phyloP scores from a whole-genome alignment of 805 yeast species.

The Candida anglica region DNA sequence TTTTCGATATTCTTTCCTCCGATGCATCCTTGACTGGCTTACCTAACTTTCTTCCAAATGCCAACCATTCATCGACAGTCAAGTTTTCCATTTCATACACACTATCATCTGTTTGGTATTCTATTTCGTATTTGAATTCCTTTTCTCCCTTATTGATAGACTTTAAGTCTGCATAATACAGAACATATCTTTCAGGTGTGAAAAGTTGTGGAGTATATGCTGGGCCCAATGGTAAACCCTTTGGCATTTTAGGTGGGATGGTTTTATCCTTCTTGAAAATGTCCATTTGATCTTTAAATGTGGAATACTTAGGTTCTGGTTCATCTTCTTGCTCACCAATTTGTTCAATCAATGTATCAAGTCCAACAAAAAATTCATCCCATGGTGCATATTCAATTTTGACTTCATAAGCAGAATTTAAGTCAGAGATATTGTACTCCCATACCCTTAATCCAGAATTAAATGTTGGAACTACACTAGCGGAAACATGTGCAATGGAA shows the following conservation, averaged over 20 bases:
- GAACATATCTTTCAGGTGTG: constrained; percentile 69
- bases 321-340: constrained; percentile 24
- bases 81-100: constrained; percentile 52
- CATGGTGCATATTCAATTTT: constrained; percentile 43
- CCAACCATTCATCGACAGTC: constrained; percentile 60
- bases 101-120: constrained; percentile 64
- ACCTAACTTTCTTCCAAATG: constrained; percentile 52
- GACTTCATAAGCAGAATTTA: constrained; percentile 16
- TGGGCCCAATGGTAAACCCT: constrained; percentile 58
- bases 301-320: constrained; percentile 7
- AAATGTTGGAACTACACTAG: constrained; percentile 80
- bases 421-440: constrained; percentile 74
- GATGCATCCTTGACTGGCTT: constrained; percentile 25
- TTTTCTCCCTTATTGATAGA: constrained; percentile 41
- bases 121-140: constrained; percentile 56
- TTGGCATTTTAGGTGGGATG: constrained; percentile 59
- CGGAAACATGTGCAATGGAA: constrained; percentile 63
- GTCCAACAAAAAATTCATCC: constrained; percentile 51
- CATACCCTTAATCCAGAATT: constrained; percentile 80
- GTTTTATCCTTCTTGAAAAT: constrained; percentile 49
- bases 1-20: constrained; percentile 5
- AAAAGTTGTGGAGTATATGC: constrained; percentile 69
- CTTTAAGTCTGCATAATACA: constrained; percentile 65
- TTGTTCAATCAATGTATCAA: constrained; percentile 33
- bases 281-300: constrained; percentile 4